Evolutionary conservation across 1,284 basidiomycete genomes (phyloP).

Genomic region (Vanrija sp.): DNA sequence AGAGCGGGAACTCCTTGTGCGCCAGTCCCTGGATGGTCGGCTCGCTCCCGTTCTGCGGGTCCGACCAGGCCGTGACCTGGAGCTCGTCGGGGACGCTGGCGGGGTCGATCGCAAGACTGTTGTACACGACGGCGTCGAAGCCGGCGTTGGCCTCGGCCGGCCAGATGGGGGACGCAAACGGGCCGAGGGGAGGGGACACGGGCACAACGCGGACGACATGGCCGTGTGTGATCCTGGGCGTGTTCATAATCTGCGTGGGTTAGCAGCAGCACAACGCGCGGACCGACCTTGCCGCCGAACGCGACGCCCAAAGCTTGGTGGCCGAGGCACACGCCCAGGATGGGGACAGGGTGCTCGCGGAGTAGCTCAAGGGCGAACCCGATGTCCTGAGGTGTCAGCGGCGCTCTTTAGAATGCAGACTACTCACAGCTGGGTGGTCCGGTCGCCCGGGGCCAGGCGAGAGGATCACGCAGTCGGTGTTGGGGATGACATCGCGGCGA

Average conservation of each 20-base stretch:
- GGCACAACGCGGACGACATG: conserved; percentile 63
- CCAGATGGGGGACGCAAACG: conserved; percentile 35
- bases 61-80: conserved; percentile 52
- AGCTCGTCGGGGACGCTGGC: conserved; percentile 50
- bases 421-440: conserved; percentile 37
- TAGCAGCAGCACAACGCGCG: conserved; percentile 26
- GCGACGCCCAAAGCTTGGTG: conserved; percentile 82
- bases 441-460: conserved; percentile 50
- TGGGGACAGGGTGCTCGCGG: conserved; percentile 37
- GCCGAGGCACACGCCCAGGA: conserved; percentile 72
- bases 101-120: conserved; percentile 54
- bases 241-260: conserved; percentile 42
- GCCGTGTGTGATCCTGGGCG: conserved; percentile 59
- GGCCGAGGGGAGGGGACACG: conserved; percentile 23
- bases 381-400: conserved; percentile 37
- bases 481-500: conserved; percentile 35
- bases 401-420: not conserved
- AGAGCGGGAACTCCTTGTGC: conserved; percentile 69
- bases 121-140: conserved; percentile 78
- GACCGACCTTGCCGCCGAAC: conserved; percentile 60
- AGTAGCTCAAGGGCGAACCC: conserved; percentile 46
- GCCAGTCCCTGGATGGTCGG: conserved; percentile 46
- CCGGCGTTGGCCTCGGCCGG: conserved; percentile 25
- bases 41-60: conserved; percentile 27
- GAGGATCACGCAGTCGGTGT: conserved; percentile 49